These are phyloP conservation scores for Trypanosoma grayi DNA, from an alignment of 208 protist genomes.

Conservation along the genomic window DNA sequence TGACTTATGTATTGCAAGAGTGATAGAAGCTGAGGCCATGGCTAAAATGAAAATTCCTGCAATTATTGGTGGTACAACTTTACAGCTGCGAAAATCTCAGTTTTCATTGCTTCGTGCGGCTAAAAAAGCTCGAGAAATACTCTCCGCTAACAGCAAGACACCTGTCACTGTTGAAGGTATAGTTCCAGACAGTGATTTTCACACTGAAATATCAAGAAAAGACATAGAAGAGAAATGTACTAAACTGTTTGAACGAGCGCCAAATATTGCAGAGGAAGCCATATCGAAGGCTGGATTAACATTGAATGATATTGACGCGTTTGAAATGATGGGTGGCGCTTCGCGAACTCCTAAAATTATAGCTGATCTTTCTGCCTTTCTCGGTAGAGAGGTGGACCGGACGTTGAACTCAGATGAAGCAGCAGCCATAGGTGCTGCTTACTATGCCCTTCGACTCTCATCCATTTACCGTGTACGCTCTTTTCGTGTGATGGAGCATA, in stretches of 20 bases:
- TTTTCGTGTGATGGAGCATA: conserved; percentile 57
- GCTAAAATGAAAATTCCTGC: conserved; percentile 56
- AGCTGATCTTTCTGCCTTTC: conserved; percentile 47
- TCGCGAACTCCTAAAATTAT: conserved; percentile 86
- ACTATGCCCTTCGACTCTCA: conserved; percentile 81
- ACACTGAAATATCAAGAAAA: conserved; percentile 59
- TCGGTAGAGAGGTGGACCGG: conserved; percentile 65
- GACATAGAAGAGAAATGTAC: conserved; percentile 86
- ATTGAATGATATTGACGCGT: conserved; percentile 48
- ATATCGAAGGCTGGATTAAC: conserved; percentile 42
- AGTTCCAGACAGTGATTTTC: conserved; percentile 77
- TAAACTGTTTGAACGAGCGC: conserved; percentile 67
- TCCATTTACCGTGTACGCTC: conserved; percentile 73
- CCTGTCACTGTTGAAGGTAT: conserved; percentile 91
- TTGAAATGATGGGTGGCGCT: conserved; percentile 90
- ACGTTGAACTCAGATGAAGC: conserved; percentile 92
- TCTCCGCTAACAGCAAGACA: conserved; percentile 90
- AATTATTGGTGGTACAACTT: conserved; percentile 41
- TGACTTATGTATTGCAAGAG: conserved; percentile 85
- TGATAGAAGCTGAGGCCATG: conserved; percentile 87
- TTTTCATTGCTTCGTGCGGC: conserved; percentile 89
- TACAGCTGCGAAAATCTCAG: conserved; percentile 72
- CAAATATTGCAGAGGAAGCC: conserved; percentile 47
- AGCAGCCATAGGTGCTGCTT: conserved; percentile 81
- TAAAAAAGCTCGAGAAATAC: conserved; percentile 85